Conservation (phyloP, 2,329 filamentous ascomycete species). For the Fusarium sp. region DNA sequence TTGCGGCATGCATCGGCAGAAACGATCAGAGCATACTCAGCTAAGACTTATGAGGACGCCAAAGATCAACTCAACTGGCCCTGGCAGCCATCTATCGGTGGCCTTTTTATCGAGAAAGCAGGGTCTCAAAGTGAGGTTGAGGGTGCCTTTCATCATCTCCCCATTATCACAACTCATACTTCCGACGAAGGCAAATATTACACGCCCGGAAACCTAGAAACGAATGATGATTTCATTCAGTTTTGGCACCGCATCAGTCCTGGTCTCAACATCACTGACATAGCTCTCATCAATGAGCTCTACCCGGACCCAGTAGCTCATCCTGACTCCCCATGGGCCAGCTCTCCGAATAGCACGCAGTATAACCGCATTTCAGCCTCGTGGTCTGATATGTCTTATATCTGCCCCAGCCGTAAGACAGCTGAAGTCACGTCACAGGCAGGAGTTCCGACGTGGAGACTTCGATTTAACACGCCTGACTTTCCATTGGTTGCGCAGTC, state of each 20-base stretch:
- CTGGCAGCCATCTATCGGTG: conserved; percentile 21
- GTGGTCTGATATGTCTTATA: conserved; percentile 26
- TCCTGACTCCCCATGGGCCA: conserved; percentile 14
- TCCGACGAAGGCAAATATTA: conserved; percentile 22
- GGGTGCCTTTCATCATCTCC: conserved; percentile 8
- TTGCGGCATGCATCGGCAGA: conserved; percentile 1
- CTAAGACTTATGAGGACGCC: conserved; percentile 10
- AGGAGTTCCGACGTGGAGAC: conserved; percentile 10
- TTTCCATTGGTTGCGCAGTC: conserved; percentile 8
- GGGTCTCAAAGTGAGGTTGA: conserved; percentile 1
- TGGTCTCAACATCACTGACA: conserved; percentile 9
- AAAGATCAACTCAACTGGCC: conserved; percentile 22
- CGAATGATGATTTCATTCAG: conserved; percentile 24
- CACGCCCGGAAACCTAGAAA: conserved; percentile 7
- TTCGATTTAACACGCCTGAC: conserved; percentile 19
- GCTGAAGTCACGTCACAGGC: not conserved
- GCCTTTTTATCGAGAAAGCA: conserved; percentile 1
- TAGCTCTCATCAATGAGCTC: conserved; percentile 11
- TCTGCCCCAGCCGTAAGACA: conserved; percentile 14
- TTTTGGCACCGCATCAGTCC: conserved; percentile 19
- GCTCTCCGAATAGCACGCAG: conserved; percentile 15
- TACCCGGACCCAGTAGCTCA: conserved; percentile 10
- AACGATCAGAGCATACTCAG: conserved; percentile 9
- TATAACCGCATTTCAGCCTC: conserved; percentile 25
- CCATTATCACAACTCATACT: conserved; percentile 12